Conservation (phyloP, 805 yeast species). For the Wickerhamomyces sydowiorum region DNA sequence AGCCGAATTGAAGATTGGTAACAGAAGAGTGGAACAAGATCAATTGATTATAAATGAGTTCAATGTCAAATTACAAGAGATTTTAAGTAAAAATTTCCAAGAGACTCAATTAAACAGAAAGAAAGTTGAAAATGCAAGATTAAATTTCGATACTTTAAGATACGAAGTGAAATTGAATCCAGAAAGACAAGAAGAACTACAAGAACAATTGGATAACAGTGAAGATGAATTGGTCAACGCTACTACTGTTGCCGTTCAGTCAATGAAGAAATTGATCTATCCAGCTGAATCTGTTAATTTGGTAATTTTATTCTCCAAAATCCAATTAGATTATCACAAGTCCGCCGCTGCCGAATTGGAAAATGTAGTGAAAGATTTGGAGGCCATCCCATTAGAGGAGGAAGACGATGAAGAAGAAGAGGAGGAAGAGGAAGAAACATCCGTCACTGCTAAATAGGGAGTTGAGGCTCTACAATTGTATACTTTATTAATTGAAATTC, state of each 20-base stretch:
- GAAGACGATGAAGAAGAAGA: conserved; percentile 28
- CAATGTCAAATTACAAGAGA: conserved; percentile 46
- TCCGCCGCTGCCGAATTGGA: conserved; percentile 45
- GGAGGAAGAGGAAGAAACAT: no score
- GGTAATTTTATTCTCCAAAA: conserved; percentile 59
- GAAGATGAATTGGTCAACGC: conserved; percentile 82
- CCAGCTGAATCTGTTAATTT: conserved; percentile 61
- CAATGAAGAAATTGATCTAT: conserved; percentile 66
- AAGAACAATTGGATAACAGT: conserved; percentile 37
- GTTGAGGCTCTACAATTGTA: no score
- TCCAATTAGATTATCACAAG: conserved; percentile 62
- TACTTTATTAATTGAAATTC: no score
- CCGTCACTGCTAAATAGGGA: no score
- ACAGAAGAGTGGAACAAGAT: conserved; percentile 67
- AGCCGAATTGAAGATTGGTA: conserved; percentile 57
- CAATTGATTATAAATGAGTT: conserved; percentile 52
- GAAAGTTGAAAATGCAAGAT: conserved; percentile 64
- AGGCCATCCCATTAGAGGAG: conserved; percentile 36
- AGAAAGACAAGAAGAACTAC: conserved; percentile 13
- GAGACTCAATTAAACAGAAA: conserved; percentile 57
- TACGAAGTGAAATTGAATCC: conserved; percentile 39
- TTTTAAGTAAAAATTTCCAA: conserved; percentile 53
- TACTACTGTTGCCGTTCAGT: conserved; percentile 71
- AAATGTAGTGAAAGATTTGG: conserved; percentile 38
- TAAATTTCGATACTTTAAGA: conserved; percentile 64